A percentile compares a stretch with the other conserved stretches of the same genome.
These are phyloP conservation scores for Trichoderma sp. DNA, from an alignment of 2,329 filamentous ascomycete species.

Conservation along the genomic window DNA sequence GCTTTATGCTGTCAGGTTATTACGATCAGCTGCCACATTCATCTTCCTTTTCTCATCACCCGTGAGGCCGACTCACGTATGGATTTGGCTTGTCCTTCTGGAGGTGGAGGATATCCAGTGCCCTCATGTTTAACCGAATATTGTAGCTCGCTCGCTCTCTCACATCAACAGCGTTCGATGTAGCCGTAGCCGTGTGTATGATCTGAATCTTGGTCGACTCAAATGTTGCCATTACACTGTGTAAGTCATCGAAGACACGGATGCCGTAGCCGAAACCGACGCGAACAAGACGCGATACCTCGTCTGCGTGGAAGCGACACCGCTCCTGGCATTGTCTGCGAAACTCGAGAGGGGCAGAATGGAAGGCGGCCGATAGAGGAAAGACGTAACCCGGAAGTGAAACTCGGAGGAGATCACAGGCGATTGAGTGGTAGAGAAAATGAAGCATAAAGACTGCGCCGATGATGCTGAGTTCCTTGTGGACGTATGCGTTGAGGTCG, in stretches of 20 bases:
- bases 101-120: conserved; percentile 3
- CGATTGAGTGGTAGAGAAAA: conserved; percentile 21
- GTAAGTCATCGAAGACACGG: conserved; percentile 14
- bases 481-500: conserved; percentile 13
- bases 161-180: conserved; percentile 12
- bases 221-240: conserved; percentile 19
- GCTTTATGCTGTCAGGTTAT: conserved; percentile 1
- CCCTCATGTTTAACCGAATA: conserved; percentile 17
- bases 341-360: conserved; percentile 10
- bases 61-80: background rate
- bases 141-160: conserved; percentile 9
- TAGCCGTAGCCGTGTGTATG: conserved; percentile 21
- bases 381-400: conserved; percentile 23
- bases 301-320: conserved; percentile 20
- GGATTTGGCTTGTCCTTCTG: conserved; percentile 17
- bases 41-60: background rate
- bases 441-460: conserved; percentile 19
- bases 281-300: conserved; percentile 17
- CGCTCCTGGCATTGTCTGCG: conserved; percentile 21
- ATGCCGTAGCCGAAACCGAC: conserved; percentile 9
- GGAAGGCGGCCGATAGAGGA: conserved; percentile 10
- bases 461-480: conserved; percentile 21
- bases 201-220: conserved; percentile 23
- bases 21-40: background rate
- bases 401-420: conserved; percentile 9